Conservation (phyloP, 306 rosid genomes). For the Biancaea sappan region DNA sequence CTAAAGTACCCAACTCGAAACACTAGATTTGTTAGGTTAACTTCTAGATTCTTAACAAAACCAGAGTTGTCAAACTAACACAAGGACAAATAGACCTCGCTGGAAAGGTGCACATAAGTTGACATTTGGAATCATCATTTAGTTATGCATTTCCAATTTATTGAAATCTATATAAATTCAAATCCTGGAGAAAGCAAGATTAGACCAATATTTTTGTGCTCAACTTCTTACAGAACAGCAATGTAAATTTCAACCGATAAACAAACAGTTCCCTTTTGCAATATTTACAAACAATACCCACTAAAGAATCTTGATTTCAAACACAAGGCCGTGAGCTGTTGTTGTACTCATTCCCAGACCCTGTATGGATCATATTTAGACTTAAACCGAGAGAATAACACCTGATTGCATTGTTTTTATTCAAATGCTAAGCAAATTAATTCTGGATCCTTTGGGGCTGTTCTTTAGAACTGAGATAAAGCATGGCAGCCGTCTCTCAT, state of each 20-base stretch:
- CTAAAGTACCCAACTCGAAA: no score
- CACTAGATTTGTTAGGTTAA: not conserved
- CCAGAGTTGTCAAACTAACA: constrained; percentile 2
- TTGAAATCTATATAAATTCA: not conserved
- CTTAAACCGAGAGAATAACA: not conserved
- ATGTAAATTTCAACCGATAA: not conserved
- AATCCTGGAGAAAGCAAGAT: not conserved
- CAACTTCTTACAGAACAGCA: not conserved
- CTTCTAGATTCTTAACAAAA: not conserved
- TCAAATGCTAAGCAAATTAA: not conserved
- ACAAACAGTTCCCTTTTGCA: not conserved
- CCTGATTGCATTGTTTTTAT: not conserved
- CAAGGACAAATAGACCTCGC: not conserved
- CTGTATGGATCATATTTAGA: not conserved
- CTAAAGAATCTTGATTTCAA: not conserved
- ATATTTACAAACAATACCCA: not conserved
- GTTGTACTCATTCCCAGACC: not conserved
- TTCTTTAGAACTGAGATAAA: not conserved
- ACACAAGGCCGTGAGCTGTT: not conserved
- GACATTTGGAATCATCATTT: not conserved
- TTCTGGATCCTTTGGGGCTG: not conserved
- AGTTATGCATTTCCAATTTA: not conserved
- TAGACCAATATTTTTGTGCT: not conserved
- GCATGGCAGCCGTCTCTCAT: not conserved
- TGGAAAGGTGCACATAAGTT: not conserved